Conservation (phyloP, 1,284 basidiomycete species). For the Boletus subluridellus region DNA sequence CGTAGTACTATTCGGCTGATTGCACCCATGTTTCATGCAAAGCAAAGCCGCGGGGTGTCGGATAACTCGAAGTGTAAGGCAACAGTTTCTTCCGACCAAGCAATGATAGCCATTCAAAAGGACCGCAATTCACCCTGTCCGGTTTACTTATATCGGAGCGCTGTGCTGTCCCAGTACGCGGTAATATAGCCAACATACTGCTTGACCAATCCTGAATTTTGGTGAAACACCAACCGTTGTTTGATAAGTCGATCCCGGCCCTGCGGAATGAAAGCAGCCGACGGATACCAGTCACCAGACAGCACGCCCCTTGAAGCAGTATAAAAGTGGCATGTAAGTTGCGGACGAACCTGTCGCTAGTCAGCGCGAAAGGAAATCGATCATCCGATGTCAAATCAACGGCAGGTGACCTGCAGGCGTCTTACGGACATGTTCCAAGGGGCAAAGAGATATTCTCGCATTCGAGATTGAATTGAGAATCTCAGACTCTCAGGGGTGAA, state of each 20-base stretch:
- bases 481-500: constrained; percentile 28
- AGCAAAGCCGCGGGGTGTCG: constrained; percentile 1
- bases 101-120: neutral
- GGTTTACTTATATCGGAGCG: neutral
- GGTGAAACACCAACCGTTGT: constrained; percentile 9
- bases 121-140: neutral
- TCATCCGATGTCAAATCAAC: constrained; percentile 11
- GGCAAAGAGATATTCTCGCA: constrained; percentile 19
- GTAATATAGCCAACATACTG: neutral
- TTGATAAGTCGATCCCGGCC: constrained; percentile 1
- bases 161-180: neutral
- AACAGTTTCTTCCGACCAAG: neutral
- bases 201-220: neutral
- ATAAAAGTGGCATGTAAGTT: neutral
- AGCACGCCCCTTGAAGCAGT: constrained; percentile 13
- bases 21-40: neutral
- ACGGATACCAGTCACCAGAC: constrained; percentile 1
- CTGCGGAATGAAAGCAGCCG: constrained; percentile 7
- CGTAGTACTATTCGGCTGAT: neutral
- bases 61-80: neutral
- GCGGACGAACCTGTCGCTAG: neutral
- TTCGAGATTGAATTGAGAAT: constrained; percentile 26
- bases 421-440: constrained; percentile 18
- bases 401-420: constrained; percentile 13
- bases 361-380: constrained; percentile 1